Evolutionary conservation across 1,284 basidiomycete species (phyloP), one percentile per base, ranked within the genome.

Genomic region (Thecaphora frezii): DNA sequence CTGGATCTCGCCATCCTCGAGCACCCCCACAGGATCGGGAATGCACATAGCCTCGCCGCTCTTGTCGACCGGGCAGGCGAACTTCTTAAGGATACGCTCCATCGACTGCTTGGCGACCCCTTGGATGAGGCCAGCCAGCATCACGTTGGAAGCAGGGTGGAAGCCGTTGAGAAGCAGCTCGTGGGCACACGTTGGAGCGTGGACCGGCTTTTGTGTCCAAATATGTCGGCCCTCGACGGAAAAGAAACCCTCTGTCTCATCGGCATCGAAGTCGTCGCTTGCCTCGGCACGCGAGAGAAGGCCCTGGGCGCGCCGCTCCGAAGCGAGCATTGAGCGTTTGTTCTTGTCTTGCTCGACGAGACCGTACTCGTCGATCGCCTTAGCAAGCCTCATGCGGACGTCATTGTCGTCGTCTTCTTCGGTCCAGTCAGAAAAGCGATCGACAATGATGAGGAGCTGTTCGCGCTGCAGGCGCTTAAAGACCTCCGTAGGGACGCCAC

Each of bases 131-230:
- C 58, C 67, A 2, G 65, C 64, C 18, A 69, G 58, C 7, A 64
- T 66, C 2, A 57, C 22, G 33, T 55, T 58, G 12, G 47, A 39
- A 14, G 51, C 38, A 0, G 63, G 62, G 21, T 69, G 62, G 44
- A 73, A 77, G 24, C 76, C 76, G 0, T 43, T 37, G 16, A 69
- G 56, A 1, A 77, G 62, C 66, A 78, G 64, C 36, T 74, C 69
- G 40, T 67, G 58, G 10, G 72, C 68, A 12, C 68, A 57, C 40
- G 74, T 70, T 1, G 59, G 46, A n/a, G 66, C 63, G 2, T 46
- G 55, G 13, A 63, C 40, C 1, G 76, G 76, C 40, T 58, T 66
- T 0, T 61, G 65, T 1, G 54, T 69, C 22, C 60, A 48, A 5
- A 59, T 40, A 26, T 77, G 73, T 10, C 51, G 39, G 19, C 53